Evolutionary conservation across 2,329 filamentous ascomycete species (phyloP), one percentile per base, ranked within the genome.

Genomic region (Trichoderma lentiforme): DNA sequence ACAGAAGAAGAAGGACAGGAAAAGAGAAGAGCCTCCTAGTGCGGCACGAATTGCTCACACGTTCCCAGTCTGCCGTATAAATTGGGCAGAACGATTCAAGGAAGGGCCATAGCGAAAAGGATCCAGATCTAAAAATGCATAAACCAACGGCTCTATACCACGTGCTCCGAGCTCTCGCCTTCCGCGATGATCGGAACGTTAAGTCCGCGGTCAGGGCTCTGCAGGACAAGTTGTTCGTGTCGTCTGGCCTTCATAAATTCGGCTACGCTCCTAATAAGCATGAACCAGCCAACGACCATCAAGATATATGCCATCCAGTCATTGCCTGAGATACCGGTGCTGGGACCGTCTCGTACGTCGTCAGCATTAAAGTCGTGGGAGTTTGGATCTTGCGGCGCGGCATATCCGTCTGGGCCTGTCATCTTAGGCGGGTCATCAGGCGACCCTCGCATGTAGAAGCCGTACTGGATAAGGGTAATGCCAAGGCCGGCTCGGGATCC

Each of bases 221-320:
- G 95, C 75, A 98, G 84, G 6, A 99, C 94, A 65, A 99, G 85
- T 80, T 96, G 93, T 83, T 99, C 96, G 79, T 98, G 96, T 78
- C 94, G 88, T 79, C 95, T 88, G 47, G 94, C 96, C 76, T 91
- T 89, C 74, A 98, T 83, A 80, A 96, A 99, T 80, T 98, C 95
- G 77, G 92, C 94, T 21, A 97, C 90, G n/a, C 94, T 91, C 81
- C 95, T 90, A 79, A 99, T 98, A 74, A 99, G 85, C 74, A 99
- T 94, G 79, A 98, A 98, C 96, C 96, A 99, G 6, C 96, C 96
- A 1, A 97, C 92, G 79, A 99, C 93, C 96, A 99, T 99, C 62
- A 99, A 83, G 18, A 93, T 86, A 78, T 98, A 99, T 12, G 94
- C 93, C 74, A 97, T 85, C 93, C 93, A 98, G 79, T 98, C 95